Evolutionary conservation across 148 eudicot species (phyloP).

Genomic region (Rhododendron molle): DNA sequence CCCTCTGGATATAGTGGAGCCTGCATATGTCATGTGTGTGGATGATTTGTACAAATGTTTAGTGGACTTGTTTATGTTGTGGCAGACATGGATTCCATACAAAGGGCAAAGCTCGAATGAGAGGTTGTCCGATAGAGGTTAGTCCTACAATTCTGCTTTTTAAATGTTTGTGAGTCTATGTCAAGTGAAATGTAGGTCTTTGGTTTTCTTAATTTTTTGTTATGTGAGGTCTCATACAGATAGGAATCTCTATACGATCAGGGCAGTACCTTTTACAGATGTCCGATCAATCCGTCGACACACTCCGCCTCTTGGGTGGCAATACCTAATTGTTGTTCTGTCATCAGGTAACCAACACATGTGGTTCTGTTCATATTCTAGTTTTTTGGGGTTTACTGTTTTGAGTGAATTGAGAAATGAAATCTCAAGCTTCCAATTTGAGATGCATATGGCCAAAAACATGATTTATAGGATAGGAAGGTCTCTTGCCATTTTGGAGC

Average conservation of each 20-base stretch:
- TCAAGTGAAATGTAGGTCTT: no score
- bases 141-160: constrained; percentile 13
- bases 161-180: not conserved
- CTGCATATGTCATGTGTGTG: not conserved
- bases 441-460: not conserved
- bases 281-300: constrained; percentile 82
- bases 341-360: constrained; percentile 57
- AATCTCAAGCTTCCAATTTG: not conserved
- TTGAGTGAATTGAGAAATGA: not conserved
- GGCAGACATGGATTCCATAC: constrained; percentile 89
- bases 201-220: not conserved
- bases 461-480: not conserved
- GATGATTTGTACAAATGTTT: not conserved
- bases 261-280: constrained; percentile 75
- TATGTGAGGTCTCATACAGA: constrained; percentile 40
- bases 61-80: constrained; percentile 6
- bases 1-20: not conserved
- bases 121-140: constrained; percentile 83
- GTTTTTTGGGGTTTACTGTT: not conserved
- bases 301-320: constrained; percentile 92
- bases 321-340: constrained; percentile 75
- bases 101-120: constrained; percentile 77
- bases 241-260: constrained; percentile 82
- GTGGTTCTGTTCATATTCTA: not conserved
- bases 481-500: not conserved